Conservation (phyloP, 805 yeast species). For the Saccharomyces eubayanus region DNA sequence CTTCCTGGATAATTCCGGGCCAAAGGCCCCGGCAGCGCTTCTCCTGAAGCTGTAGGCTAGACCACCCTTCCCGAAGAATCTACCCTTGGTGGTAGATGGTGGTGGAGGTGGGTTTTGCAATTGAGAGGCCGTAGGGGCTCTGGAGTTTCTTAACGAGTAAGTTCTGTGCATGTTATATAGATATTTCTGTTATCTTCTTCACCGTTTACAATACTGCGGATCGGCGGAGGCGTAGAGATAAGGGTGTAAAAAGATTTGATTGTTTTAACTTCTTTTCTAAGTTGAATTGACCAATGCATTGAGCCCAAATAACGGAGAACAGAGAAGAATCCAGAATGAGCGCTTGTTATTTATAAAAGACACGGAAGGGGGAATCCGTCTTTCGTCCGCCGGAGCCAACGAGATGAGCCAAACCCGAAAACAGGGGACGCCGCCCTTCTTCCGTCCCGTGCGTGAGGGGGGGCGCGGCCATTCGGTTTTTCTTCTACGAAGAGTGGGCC, state of each 20-base stretch:
- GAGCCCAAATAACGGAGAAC: background rate
- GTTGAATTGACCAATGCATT: background rate
- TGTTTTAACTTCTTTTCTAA: background rate
- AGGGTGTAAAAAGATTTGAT: background rate
- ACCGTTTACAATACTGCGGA: background rate
- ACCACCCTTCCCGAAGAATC: conserved; percentile 81
- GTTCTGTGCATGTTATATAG: conserved; percentile 80
- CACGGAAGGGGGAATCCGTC: background rate
- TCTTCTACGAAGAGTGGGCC: background rate
- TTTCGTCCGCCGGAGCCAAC: background rate
- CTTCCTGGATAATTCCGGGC: conserved; percentile 73
- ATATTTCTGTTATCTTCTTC: background rate
- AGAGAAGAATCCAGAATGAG: background rate
- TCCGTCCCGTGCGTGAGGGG: background rate
- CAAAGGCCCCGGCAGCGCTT: conserved; percentile 68
- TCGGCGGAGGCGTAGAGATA: background rate
- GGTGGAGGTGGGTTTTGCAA: conserved; percentile 93
- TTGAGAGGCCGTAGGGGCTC: conserved; percentile 97
- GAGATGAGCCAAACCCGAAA: background rate
- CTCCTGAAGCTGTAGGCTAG: conserved; percentile 52
- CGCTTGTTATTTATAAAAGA: background rate
- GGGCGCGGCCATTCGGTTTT: background rate
- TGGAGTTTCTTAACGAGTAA: conserved; percentile 85
- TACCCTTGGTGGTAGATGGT: conserved; percentile 71
- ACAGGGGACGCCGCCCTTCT: background rate